Conservation (phyloP, 352 stramenopile species). For the Pythium plurisporium region DNA sequence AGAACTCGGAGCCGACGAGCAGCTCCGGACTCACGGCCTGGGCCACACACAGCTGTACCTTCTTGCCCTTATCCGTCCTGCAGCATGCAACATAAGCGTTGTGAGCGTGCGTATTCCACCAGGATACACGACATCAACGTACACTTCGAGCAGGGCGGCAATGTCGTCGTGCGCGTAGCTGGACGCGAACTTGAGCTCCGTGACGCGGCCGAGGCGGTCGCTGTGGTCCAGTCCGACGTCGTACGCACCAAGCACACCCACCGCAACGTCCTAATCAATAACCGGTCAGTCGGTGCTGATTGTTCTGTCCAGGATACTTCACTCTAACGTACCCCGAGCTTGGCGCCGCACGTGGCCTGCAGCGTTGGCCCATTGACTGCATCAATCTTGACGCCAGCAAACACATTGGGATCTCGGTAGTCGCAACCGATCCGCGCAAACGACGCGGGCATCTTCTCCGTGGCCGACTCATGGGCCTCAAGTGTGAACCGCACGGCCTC, state of each 20-base stretch:
- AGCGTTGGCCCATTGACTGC: slow-evolving; percentile 75
- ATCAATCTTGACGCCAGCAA: slow-evolving; percentile 69
- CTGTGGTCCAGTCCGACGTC: slow-evolving; percentile 78
- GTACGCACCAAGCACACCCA: slow-evolving; percentile 60
- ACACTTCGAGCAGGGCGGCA: slow-evolving; percentile 68
- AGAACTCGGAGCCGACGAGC: slow-evolving; percentile 57
- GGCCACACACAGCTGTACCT: slow-evolving; percentile 54
- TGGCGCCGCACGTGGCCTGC: slow-evolving; percentile 48
- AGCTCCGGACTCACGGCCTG: slow-evolving; percentile 52
- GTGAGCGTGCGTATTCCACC: background rate
- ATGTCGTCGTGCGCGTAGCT: slow-evolving; percentile 67
- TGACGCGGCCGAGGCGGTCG: slow-evolving; percentile 60
- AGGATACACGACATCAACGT: slow-evolving; percentile 18
- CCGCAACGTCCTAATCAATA: slow-evolving; percentile 26
- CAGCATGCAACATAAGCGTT: background rate
- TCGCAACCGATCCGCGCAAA: slow-evolving; percentile 72
- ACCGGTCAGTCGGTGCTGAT: background rate
- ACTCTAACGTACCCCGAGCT: slow-evolving; percentile 33
- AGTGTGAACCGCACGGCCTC: slow-evolving; percentile 58
- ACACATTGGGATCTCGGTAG: slow-evolving; percentile 40
- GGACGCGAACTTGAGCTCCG: slow-evolving; percentile 49
- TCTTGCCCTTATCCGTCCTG: slow-evolving; percentile 65
- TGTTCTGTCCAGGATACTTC: background rate
- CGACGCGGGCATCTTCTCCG: slow-evolving; percentile 57
- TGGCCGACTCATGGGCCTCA: slow-evolving; percentile 65